Base-by-base conservation (phyloP, 257 asterid species). In the Craterostigma plantagineum region DNA sequence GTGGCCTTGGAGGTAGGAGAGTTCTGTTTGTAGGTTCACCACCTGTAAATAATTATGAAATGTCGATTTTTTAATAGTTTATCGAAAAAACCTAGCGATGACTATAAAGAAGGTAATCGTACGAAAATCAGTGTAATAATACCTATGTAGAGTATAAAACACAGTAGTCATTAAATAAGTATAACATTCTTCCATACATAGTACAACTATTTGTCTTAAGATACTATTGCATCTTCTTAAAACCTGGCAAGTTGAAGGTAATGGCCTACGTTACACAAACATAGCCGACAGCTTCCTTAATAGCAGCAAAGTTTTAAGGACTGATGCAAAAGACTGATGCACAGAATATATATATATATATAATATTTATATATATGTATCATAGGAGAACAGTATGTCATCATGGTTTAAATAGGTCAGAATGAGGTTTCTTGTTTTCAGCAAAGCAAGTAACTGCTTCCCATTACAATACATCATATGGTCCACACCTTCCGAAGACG, bases 11-110 rank as follows among this genome's bases (percentile, higher is more conserved):
- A 85, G 55, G 67, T 64, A 85, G 16, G 90, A 57, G 4, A 85
- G 74, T 39, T 85, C 96, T 0, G 90, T 73, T 61, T 77, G 94
- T 14, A 85, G 67, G 50, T 61, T 85, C 60, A 75, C 84, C 49
- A 85, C 96, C 96, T 81, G 11, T 16, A 39, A 13, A 4, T 15
- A 1, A 43, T 23, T 2, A 2, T 23, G 6, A 23, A 23, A 23
- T 2, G 30, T 23, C 6, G 30, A 43, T 10, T 15, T n/a, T n/a
- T n/a, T n/a, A n/a, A n/a, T n/a, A n/a, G n/a, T n/a, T n/a, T n/a
- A n/a, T n/a, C n/a, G n/a, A n/a, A n/a, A 18, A 13, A 10, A 12
- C 16, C 4, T 42, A 13, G 7, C 14, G 0, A 10, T 42, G 17
- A 17, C n/a, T 3, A 13, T 13, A 9, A 0, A 1, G 12, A 42